A percentile compares a stretch with the other conserved stretches of the same genome.
These are phyloP conservation scores for Yamadazyma endophytica DNA, from an alignment of 805 yeast genomes.

Conservation along the genomic window DNA sequence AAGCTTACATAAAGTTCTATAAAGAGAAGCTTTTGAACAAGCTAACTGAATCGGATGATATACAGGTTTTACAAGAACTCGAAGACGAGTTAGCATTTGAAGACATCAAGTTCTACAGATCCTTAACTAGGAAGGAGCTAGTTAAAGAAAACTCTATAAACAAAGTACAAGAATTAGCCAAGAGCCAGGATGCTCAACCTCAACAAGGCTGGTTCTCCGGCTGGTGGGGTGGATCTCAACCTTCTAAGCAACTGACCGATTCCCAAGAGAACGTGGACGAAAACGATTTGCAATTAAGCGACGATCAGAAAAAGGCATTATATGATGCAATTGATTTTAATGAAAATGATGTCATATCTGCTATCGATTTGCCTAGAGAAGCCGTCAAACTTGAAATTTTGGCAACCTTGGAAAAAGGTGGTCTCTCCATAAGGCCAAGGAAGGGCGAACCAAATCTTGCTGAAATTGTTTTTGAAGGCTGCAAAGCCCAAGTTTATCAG, in stretches of 20 bases:
- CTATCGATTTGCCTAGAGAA: slow-evolving; percentile 69
- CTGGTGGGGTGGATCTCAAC: slow-evolving; percentile 53
- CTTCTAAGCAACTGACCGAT: slow-evolving; percentile 8
- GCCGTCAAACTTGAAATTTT: slow-evolving; percentile 62
- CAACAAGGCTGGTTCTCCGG: slow-evolving; percentile 62
- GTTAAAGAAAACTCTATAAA: slow-evolving; percentile 46
- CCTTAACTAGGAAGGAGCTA: slow-evolving; percentile 66
- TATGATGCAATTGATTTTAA: slow-evolving; percentile 93
- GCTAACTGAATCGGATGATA: slow-evolving; percentile 22
- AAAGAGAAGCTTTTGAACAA: slow-evolving; percentile 46
- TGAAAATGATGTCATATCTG: slow-evolving; percentile 46
- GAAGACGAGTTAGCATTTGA: slow-evolving; percentile 66
- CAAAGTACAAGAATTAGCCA: slow-evolving; percentile 7
- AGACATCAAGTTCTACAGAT: slow-evolving; percentile 80
- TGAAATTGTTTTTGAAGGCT: slow-evolving; percentile 77
- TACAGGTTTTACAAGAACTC: slow-evolving; percentile 42
- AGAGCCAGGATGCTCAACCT: slow-evolving; percentile 4
- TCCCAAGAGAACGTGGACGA: slow-evolving; percentile 1
- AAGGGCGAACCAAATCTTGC: slow-evolving; percentile 53
- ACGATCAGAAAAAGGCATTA: slow-evolving; percentile 83
- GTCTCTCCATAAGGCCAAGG: slow-evolving; percentile 53
- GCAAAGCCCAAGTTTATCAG: slow-evolving; percentile 66
- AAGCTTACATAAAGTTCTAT: slow-evolving; percentile 65
- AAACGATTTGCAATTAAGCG: slow-evolving; percentile 50
- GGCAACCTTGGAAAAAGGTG: slow-evolving; percentile 72